Percentiles rank a stretch among this genome's conserved stretches.
These are phyloP conservation scores for Daldinia grandis DNA, from an alignment of 495 filamentous ascomycete genomes.

Conservation along the genomic window DNA sequence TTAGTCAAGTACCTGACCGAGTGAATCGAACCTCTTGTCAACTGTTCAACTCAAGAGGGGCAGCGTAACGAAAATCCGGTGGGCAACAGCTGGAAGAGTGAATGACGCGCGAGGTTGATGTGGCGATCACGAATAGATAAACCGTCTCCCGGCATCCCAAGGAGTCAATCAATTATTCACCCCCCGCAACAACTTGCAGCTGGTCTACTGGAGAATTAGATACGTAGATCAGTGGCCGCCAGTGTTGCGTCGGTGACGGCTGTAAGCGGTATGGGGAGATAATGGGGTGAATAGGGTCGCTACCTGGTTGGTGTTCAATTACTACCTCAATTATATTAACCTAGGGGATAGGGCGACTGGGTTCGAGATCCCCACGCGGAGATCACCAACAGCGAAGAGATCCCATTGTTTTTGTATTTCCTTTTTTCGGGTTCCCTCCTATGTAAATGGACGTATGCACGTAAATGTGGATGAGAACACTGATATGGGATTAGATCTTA, in stretches of 20 bases:
- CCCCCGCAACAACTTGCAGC: conserved; percentile 10
- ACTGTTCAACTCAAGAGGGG: not conserved
- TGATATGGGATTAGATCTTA: not conserved
- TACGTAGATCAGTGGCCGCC: conserved; percentile 24
- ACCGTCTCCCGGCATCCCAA: conserved; percentile 11
- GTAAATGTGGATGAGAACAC: not conserved
- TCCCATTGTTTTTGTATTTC: conserved; percentile 13
- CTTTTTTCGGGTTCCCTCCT: too few relatives aligned
- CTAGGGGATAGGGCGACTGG: conserved; percentile 14
- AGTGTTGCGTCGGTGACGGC: conserved; percentile 26
- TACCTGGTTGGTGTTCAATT: conserved; percentile 18
- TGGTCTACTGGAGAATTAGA: conserved; percentile 9
- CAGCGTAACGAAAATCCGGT: conserved; percentile 1
- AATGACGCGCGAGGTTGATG: conserved; percentile 22
- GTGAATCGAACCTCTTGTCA: not conserved
- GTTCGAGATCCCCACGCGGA: conserved; percentile 34
- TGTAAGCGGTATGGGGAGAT: conserved; percentile 7
- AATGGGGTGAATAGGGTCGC: conserved; percentile 17
- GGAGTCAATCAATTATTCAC: not conserved
- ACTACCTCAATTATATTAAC: conserved; percentile 28
- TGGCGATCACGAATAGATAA: conserved; percentile 25
- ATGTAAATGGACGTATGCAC: conserved; percentile 1
- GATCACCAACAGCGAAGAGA: conserved; percentile 27
- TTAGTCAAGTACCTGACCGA: not conserved
- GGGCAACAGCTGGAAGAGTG: conserved; percentile 2